Evolutionary conservation across 441 rosid species (phyloP), one percentile per base, ranked within the genome.

Genomic region (Eruca vesicaria): DNA sequence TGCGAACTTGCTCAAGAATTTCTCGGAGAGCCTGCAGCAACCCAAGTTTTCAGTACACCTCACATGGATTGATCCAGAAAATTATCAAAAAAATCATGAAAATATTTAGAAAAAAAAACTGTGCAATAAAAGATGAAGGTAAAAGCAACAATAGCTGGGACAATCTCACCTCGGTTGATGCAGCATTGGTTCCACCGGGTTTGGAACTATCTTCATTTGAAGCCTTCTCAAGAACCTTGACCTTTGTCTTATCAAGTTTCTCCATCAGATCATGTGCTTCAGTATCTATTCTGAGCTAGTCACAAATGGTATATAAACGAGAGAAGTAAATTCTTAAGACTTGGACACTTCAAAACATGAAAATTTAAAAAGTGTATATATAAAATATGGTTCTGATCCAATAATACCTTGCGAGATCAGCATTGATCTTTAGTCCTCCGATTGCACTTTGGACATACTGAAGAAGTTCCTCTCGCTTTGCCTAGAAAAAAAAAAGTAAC

Each of bases 391-490:
- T 60, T 33, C 1, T 43, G 50, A 43, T 66, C 60, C 59, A 31
- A 61, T 64, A 80, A 79, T 78, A 92, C 97, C 97, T 94, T 74
- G 82, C 73, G 73, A 84, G 76, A 77, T 88, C 89, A 78, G 89
- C 87, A 81, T 86, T 87, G 59, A 87, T 59, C 85, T 93, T 95
- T 59, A 95, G 78, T 78, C 98, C 98, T 69, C 90, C 68, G 67
- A 95, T 90, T 63, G 99, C 98, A 82, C 80, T 78, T 84, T 91
- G 93, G 31, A 97, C 98, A 84, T 87, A 90, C 72, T 85, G 89
- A 73, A 95, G 96, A 59, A 95, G 75, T 64, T 95, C 99, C 84
- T 88, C 96, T 38, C 95, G 87, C 83, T 93, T 91, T 63, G 88
- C 82, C 98, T 92, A 81, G 61, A 64, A 11, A 48, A 36, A 63